These are phyloP conservation scores for Nemania sp. DNA, from an alignment of 2,329 filamentous ascomycete species.

Conservation along the genomic window DNA sequence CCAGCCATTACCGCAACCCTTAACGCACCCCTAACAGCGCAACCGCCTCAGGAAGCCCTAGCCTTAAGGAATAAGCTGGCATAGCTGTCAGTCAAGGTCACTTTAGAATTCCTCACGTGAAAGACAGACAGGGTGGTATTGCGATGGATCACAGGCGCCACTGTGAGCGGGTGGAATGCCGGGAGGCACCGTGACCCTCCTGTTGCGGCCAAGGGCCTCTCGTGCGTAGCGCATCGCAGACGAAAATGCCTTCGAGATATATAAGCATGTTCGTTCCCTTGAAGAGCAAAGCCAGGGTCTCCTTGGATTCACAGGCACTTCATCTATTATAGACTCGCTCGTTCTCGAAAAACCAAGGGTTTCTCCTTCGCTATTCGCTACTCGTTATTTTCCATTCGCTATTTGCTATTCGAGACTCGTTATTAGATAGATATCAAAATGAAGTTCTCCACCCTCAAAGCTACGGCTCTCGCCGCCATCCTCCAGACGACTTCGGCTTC, in stretches of 20 bases:
- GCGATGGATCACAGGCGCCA: constrained; percentile 29
- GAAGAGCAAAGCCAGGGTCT: neutral
- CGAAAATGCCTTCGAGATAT: neutral
- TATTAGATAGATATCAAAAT: constrained; percentile 15
- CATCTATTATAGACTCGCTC: neutral
- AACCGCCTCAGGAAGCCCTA: neutral
- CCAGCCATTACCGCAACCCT: neutral
- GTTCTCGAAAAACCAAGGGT: neutral
- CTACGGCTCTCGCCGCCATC: constrained; percentile 32
- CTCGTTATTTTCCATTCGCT: too few relatives aligned
- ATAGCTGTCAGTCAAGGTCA: constrained; percentile 7
- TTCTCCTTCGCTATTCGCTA: constrained; percentile 7
- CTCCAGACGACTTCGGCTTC: constrained; percentile 30
- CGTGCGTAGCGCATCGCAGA: too few relatives aligned
- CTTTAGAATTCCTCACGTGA: neutral
- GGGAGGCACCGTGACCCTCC: constrained; percentile 26
- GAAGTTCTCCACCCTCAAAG: constrained; percentile 34
- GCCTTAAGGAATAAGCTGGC: neutral
- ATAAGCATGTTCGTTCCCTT: constrained; percentile 29
- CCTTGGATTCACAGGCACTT: constrained; percentile 9
- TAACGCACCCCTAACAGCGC: neutral
- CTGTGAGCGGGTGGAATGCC: constrained; percentile 4
- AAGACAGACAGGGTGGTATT: constrained; percentile 24
- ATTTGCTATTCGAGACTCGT: too few relatives aligned
- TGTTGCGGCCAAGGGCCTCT: constrained; percentile 13